A percentile compares a stretch with the other conserved stretches of the same genome.
These are phyloP conservation scores for Zygosaccharomyces pseudobailii DNA, from an alignment of 1,139 yeast genomes.

Conservation along the genomic window DNA sequence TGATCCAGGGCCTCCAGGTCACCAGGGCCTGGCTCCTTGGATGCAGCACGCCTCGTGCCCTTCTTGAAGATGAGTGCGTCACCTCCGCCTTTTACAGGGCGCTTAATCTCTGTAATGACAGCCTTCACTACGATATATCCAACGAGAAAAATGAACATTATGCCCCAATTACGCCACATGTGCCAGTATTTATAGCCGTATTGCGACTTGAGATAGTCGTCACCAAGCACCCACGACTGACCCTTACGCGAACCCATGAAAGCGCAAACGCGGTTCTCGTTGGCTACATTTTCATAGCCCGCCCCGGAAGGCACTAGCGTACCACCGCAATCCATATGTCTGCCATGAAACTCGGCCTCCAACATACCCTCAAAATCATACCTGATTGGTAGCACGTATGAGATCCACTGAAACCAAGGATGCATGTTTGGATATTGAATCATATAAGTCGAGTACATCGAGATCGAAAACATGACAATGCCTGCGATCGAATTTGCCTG, in stretches of 20 bases:
- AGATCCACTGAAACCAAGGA: slow-evolving; percentile 56
- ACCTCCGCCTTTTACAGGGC: slow-evolving; percentile 40
- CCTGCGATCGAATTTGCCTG: slow-evolving; percentile 51
- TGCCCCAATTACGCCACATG: slow-evolving; percentile 45
- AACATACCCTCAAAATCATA: slow-evolving; percentile 49
- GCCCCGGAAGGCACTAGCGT: slow-evolving; percentile 42
- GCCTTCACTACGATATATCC: slow-evolving; percentile 34
- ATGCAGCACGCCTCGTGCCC: slow-evolving; percentile 17
- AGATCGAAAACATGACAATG: slow-evolving; percentile 42
- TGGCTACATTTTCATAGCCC: slow-evolving; percentile 36
- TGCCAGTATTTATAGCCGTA: slow-evolving; percentile 37
- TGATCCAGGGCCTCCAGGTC: neutral
- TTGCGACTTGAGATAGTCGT: slow-evolving; percentile 35
- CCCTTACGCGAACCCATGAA: slow-evolving; percentile 32
- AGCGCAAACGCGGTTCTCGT: slow-evolving; percentile 40
- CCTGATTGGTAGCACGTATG: slow-evolving; percentile 48
- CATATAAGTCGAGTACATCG: slow-evolving; percentile 49
- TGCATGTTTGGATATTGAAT: slow-evolving; percentile 50
- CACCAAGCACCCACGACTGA: slow-evolving; percentile 26
- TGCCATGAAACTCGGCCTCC: slow-evolving; percentile 43
- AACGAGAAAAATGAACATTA: slow-evolving; percentile 34
- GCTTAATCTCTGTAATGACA: slow-evolving; percentile 38
- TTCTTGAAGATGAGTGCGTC: slow-evolving; percentile 39
- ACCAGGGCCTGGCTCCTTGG: neutral
- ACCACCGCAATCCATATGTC: slow-evolving; percentile 30